Conservation (phyloP, 192 early-diverging fungal genomes). For the Glomus cerebriforme region DNA sequence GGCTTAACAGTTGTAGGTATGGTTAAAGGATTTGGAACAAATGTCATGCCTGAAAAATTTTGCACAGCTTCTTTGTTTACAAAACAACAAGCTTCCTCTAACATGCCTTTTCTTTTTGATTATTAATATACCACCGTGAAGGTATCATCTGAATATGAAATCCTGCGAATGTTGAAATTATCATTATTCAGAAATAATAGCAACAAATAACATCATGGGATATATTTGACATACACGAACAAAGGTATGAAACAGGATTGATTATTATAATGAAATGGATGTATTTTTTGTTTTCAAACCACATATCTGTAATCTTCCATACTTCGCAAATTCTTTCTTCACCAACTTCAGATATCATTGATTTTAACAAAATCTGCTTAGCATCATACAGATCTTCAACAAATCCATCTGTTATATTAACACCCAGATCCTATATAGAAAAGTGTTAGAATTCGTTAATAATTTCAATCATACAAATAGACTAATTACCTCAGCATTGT, state of each 20-base stretch:
- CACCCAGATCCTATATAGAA: neutral
- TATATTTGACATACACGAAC: neutral
- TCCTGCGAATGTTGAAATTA: too few relatives aligned
- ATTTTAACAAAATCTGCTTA: slow-evolving; percentile 9
- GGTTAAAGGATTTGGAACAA: neutral
- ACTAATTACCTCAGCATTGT: neutral
- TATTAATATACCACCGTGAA: neutral
- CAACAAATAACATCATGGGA: neutral
- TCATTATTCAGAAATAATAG: too few relatives aligned
- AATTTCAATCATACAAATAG: too few relatives aligned
- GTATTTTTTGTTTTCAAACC: neutral
- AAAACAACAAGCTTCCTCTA: too few relatives aligned
- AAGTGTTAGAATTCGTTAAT: too few relatives aligned
- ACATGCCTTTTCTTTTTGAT: neutral
- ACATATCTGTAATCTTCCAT: slow-evolving; percentile 8
- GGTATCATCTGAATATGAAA: too few relatives aligned
- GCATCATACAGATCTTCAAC: slow-evolving; percentile 4
- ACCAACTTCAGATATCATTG: neutral
- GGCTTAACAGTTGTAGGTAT: neutral
- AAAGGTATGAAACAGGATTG: slow-evolving; percentile 9
- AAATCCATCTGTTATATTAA: neutral
- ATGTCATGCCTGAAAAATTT: too few relatives aligned
- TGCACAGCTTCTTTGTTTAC: too few relatives aligned
- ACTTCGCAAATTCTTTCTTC: neutral
- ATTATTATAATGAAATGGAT: neutral